phyloP scores from a whole-genome alignment of 176 grass and related monocot genomes.

The Triticum monococcum region DNA sequence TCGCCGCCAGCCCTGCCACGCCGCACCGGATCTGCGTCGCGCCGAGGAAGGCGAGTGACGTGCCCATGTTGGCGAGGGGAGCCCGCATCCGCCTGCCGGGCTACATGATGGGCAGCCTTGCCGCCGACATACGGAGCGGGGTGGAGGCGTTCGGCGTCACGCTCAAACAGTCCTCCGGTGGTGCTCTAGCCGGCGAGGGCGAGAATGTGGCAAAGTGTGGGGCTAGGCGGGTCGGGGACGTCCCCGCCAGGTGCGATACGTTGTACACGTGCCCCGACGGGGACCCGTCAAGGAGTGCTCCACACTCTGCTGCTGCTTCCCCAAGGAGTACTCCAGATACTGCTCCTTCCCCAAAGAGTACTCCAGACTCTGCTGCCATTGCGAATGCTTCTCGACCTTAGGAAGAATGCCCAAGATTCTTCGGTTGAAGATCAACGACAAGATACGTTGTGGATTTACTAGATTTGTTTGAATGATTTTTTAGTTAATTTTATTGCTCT shows the following conservation, averaged over 20 bases:
- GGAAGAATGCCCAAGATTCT: no score
- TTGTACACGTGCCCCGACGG: neutral
- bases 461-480: no score
- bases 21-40: neutral
- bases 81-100: neutral
- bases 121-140: neutral
- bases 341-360: no score
- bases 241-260: neutral
- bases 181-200: neutral
- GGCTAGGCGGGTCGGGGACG: neutral
- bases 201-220: neutral
- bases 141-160: neutral
- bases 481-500: no score
- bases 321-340: no score
- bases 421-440: no score
- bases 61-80: neutral
- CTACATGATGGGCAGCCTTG: constrained; percentile 4
- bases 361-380: no score
- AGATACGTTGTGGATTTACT: no score
- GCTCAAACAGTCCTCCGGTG: neutral
- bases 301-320: no score
- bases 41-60: neutral
- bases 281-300: no score
- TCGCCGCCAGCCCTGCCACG: neutral
- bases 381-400: no score